phyloP scores from a whole-genome alignment of 345 rosid species.

The Rhodamnia argentea region DNA sequence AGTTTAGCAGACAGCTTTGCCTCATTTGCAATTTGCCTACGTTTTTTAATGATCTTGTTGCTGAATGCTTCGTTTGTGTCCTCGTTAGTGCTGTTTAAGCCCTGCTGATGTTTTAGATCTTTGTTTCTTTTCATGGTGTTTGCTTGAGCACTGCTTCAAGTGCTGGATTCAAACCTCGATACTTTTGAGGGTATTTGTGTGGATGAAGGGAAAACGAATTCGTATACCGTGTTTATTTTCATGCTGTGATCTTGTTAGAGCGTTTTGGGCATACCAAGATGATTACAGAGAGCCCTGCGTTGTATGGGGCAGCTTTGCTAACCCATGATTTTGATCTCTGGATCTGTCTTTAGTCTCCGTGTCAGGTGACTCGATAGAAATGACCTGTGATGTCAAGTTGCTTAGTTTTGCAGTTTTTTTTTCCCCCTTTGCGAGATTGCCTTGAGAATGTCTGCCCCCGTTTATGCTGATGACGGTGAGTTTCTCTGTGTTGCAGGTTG shows the following conservation, averaged over 20 bases:
- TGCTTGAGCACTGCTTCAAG: neutral
- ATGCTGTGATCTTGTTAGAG: neutral
- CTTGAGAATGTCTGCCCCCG: neutral
- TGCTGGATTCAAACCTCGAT: neutral
- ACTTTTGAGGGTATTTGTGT: neutral
- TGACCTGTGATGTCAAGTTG: neutral
- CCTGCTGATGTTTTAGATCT: neutral
- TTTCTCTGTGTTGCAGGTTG: neutral
- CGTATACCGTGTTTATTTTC: neutral
- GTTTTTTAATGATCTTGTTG: neutral
- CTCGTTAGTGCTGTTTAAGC: neutral
- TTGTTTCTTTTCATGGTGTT: neutral
- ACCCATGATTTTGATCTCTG: neutral
- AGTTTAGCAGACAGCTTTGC: neutral
- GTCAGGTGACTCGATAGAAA: neutral
- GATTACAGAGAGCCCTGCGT: neutral
- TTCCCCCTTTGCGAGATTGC: neutral
- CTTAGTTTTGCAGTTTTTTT: neutral
- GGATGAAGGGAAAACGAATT: neutral
- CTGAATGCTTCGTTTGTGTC: neutral
- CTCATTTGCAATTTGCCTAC: neutral
- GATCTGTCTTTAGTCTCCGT: neutral
- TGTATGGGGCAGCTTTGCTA: neutral
- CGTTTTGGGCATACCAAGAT: neutral
- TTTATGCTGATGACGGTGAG: neutral